Conservation (phyloP, 1,284 basidiomycete species). For the Ustilago cynodontis region DNA sequence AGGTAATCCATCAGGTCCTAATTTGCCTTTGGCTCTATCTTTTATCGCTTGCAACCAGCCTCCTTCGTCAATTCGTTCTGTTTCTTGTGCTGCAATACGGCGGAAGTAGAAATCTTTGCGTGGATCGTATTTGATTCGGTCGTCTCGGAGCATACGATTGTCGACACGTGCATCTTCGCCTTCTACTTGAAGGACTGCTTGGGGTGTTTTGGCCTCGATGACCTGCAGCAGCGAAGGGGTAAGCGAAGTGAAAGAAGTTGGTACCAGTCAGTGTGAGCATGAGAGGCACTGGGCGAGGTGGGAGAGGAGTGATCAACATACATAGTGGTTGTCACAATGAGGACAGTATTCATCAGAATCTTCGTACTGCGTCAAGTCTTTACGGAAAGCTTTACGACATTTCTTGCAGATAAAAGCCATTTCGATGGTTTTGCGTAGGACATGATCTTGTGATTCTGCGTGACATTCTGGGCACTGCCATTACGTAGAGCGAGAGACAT, state of each 20-base stretch:
- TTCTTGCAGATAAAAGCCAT: conserved; percentile 98
- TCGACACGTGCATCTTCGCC: conserved; percentile 90
- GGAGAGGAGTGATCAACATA: conserved; percentile 66
- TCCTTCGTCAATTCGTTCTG: conserved; percentile 63
- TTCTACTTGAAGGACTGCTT: conserved; percentile 85
- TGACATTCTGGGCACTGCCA: conserved; percentile 92
- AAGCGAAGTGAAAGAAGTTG: neutral
- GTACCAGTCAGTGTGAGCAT: neutral
- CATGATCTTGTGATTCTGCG: conserved; percentile 82
- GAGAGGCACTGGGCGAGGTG: too few species aligned
- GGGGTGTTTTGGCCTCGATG: conserved; percentile 90
- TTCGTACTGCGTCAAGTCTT: conserved; percentile 90
- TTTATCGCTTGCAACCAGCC: conserved; percentile 58
- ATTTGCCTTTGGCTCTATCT: conserved; percentile 48
- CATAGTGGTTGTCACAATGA: conserved; percentile 97
- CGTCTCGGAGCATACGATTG: conserved; percentile 81
- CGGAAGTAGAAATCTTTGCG: conserved; percentile 73
- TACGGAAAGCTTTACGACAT: conserved; percentile 95
- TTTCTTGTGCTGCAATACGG: conserved; percentile 43
- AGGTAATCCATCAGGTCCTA: conserved; percentile 44
- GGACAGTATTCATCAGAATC: conserved; percentile 98
- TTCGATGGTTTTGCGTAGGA: conserved; percentile 82
- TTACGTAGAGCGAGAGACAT: too few species aligned
- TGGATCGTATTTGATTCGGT: conserved; percentile 75
- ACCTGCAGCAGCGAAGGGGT: conserved; percentile 75